Percentiles rank a stretch among this genome's conserved stretches.
These are phyloP conservation scores for Mycena belliarum DNA, from an alignment of 768 basidiomycete species.

Conservation along the genomic window DNA sequence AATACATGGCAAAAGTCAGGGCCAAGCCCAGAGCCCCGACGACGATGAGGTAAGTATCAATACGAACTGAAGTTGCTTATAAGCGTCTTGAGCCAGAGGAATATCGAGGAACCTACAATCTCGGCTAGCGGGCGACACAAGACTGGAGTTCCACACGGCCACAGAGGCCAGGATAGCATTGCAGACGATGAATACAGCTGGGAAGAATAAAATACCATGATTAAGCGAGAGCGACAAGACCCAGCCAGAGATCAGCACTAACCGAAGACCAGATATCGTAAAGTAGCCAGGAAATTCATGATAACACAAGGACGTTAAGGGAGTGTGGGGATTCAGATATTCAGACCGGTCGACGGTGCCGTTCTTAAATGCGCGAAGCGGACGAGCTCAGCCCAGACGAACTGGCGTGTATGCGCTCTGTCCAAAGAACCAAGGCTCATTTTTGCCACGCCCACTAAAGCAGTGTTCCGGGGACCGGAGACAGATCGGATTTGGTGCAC, in stretches of 20 bases:
- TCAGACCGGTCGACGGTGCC: conserved; percentile 37
- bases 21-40: conserved; percentile 59
- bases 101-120: conserved; percentile 37
- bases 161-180: conserved; percentile 66
- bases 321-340: conserved; percentile 26
- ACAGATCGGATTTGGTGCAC: conserved; percentile 1
- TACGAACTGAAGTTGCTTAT: conserved; percentile 33
- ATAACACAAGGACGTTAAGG: conserved; percentile 22
- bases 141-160: conserved; percentile 68
- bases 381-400: conserved; percentile 16
- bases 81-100: neutral
- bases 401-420: conserved; percentile 9
- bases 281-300: conserved; percentile 50
- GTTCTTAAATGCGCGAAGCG: conserved; percentile 5
- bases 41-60: conserved; percentile 63
- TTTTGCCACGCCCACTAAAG: conserved; percentile 10
- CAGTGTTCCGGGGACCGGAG: conserved; percentile 9
- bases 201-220: conserved; percentile 5
- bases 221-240: neutral
- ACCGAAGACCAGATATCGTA: conserved; percentile 68
- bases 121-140: conserved; percentile 37
- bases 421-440: conserved; percentile 5
- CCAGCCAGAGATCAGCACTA: conserved; percentile 22
- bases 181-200: conserved; percentile 63
- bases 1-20: conserved; percentile 58